Conservation (phyloP, 345 rosid genomes). For the Microcos paniculata region DNA sequence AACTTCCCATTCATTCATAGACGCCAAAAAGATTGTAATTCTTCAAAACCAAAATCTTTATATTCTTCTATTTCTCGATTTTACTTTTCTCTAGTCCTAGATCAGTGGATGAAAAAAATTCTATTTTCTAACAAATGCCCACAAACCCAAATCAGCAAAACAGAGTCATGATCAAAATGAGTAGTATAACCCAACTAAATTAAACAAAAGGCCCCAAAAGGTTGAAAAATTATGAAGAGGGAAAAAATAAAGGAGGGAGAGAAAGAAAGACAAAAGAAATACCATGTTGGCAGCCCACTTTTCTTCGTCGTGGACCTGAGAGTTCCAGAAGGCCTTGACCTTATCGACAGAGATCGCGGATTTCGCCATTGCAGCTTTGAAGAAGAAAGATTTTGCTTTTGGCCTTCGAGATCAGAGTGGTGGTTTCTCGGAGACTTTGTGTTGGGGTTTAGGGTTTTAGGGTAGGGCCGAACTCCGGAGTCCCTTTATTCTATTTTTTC, state of each 20-base stretch:
- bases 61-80: neutral
- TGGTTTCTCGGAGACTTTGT: neutral
- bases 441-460: slow-evolving; percentile 25
- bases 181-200: neutral
- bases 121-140: neutral
- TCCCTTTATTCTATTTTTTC: neutral
- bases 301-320: slow-evolving; percentile 71
- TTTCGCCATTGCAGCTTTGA: slow-evolving; percentile 48
- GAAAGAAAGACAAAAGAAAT: slow-evolving; percentile 3
- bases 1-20: neutral
- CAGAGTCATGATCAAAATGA: neutral
- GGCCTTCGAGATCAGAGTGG: neutral
- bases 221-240: neutral
- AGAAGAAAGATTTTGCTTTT: neutral
- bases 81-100: neutral
- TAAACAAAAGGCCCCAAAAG: neutral
- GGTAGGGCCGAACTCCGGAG: neutral
- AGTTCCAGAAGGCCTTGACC: slow-evolving; percentile 56
- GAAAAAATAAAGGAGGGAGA: neutral
- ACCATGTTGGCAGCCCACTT: slow-evolving; percentile 77
- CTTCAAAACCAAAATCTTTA: neutral
- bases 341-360: slow-evolving; percentile 43
- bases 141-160: neutral
- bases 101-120: neutral
- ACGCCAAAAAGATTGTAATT: neutral